These are phyloP conservation scores for Pythium coloratum DNA, from an alignment of 352 stramenopile genomes.

Conservation along the genomic window DNA sequence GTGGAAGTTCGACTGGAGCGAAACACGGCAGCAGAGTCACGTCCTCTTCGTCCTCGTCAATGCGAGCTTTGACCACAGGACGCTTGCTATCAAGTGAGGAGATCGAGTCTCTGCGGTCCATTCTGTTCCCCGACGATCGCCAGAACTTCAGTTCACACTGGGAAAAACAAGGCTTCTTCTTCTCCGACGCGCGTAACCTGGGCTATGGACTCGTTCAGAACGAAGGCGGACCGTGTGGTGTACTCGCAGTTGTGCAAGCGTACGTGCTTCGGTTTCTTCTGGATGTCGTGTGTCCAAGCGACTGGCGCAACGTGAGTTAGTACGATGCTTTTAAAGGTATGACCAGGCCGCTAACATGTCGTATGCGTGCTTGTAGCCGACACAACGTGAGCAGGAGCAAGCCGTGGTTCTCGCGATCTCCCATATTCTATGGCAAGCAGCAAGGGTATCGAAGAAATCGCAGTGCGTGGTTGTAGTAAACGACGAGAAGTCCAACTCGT, in stretches of 20 bases:
- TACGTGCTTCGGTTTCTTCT: conserved; percentile 87
- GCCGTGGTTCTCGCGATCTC: conserved; percentile 52
- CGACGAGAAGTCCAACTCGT: conserved; percentile 11
- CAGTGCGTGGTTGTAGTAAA: conserved; percentile 47
- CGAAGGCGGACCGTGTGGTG: conserved; percentile 93
- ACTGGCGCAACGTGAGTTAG: conserved; percentile 68
- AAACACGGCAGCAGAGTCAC: neutral
- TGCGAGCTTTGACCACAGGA: neutral
- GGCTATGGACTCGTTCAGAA: conserved; percentile 92
- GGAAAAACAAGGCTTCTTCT: conserved; percentile 79
- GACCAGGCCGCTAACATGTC: no score
- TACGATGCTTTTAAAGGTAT: neutral
- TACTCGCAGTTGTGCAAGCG: conserved; percentile 93
- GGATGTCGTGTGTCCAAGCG: conserved; percentile 24
- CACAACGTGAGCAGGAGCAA: conserved; percentile 33
- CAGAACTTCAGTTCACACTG: conserved; percentile 70
- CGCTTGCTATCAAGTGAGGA: conserved; percentile 41
- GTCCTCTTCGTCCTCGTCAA: neutral
- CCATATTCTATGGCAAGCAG: conserved; percentile 71
- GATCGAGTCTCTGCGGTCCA: conserved; percentile 43
- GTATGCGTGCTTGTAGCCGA: conserved; percentile 31
- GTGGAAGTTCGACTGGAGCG: neutral
- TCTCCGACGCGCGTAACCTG: conserved; percentile 45
- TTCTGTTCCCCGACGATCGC: conserved; percentile 58
- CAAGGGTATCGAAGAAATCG: conserved; percentile 5